Evolutionary conservation across 768 basidiomycete genomes (phyloP), one percentile per base, ranked within the genome.

Genomic region (Pleurotus giganteus): DNA sequence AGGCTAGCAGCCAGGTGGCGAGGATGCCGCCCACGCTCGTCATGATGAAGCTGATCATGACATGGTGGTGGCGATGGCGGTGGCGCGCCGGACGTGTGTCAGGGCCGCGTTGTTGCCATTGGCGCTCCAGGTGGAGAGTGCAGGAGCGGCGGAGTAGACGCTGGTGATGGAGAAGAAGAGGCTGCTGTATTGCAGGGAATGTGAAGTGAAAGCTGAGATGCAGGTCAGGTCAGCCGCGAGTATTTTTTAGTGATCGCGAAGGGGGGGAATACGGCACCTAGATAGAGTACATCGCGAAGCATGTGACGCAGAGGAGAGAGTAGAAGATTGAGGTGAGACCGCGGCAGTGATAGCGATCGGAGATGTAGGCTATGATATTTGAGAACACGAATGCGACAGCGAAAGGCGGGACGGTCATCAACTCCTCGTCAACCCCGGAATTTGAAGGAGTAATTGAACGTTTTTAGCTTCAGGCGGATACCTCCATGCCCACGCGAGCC

Each of bases 101-200:
- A n/a, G 85, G 4, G 78, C 70, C 8, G 79, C 72, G 69, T 86
- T 86, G 67, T n/a, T n/a, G n/a, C n/a, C n/a, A n/a, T 86, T 86
- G 11, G 84, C 77, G 51, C 71, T 67, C 85, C 85, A 87, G 0
- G 84, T 80, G 2, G 73, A 73, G 28, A 83, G 65, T 0, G 82
- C 71, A 1, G 84, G 82, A 2, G 78, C 81, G 0, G 72, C 64
- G 17, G 74, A 67, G 65, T 85, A 85, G 1, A 74, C 69, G 13
- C 84, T 82, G 0, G 77, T 62, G 23, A 84, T 71, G 4, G 75
- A 75, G 49, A 86, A 69, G 71, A 84, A 86, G 2, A 86, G 70
- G 12, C 78, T 78, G 9, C 69, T 80, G 57, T 86, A 86, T 58
- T 77, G 77, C 29, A 78, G 60, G 6, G 67, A 60, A 43, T 73